phyloP scores from a whole-genome alignment of 441 rosid genomes.

The Jatropha podagrica region DNA sequence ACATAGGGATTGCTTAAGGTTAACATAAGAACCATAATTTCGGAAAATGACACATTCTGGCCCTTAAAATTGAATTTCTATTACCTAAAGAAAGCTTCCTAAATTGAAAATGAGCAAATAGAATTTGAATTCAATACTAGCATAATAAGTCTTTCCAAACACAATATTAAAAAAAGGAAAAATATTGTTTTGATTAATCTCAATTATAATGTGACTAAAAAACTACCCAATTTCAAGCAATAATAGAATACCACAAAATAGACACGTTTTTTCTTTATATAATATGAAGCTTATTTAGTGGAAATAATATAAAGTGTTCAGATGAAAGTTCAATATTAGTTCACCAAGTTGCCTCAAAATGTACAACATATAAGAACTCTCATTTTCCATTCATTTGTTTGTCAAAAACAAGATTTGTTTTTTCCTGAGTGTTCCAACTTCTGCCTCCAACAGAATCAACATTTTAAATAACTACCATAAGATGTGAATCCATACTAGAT shows the following conservation, averaged over 20 bases:
- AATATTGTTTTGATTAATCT: neutral
- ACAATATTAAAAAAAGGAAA: neutral
- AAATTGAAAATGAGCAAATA: neutral
- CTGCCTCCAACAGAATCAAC: neutral
- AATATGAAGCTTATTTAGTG: neutral
- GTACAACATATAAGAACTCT: neutral
- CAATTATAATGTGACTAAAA: neutral
- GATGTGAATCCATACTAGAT: neutral
- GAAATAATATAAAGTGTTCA: neutral
- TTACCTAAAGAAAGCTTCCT: neutral
- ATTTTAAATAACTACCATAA: neutral
- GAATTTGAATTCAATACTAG: neutral
- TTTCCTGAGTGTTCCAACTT: neutral
- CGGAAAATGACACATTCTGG: neutral
- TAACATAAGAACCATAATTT: neutral
- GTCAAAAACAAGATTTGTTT: neutral
- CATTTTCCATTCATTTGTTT: neutral
- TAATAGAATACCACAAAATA: neutral
- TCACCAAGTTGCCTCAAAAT: conserved; percentile 1
- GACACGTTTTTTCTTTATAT: neutral
- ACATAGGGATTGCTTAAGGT: neutral
- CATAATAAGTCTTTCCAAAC: neutral
- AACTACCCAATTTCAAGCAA: neutral
- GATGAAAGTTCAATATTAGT: neutral
- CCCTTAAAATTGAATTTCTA: too few relatives aligned